phyloP scores from a whole-genome alignment of 805 yeast genomes.

The Yueomyces sinensis region DNA sequence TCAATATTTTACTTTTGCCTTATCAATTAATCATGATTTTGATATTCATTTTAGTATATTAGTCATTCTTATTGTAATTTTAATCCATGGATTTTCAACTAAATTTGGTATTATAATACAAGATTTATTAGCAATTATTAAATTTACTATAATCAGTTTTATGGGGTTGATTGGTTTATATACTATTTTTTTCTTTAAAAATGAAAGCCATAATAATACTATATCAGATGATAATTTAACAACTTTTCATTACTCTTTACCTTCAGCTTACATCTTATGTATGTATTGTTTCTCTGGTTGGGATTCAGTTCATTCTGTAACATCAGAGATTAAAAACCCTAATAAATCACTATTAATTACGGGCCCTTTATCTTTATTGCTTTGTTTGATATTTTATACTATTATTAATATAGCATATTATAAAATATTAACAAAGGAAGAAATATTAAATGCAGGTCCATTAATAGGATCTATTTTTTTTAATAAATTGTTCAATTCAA shows the following conservation, averaged over 20 bases:
- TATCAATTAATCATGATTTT: constrained; percentile 28
- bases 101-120: constrained; percentile 48
- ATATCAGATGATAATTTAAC: neutral
- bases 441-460: constrained; percentile 41
- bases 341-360: constrained; percentile 43
- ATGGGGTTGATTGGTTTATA: constrained; percentile 49
- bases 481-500: constrained; percentile 39
- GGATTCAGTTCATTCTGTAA: constrained; percentile 46
- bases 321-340: constrained; percentile 51
- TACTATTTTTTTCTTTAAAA: constrained; percentile 32
- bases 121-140: constrained; percentile 49
- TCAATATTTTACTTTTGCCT: constrained; percentile 37
- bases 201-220: neutral
- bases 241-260: constrained; percentile 1
- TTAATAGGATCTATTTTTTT: constrained; percentile 46
- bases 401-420: constrained; percentile 45
- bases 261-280: constrained; percentile 42
- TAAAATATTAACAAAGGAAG: constrained; percentile 39
- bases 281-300: constrained; percentile 52
- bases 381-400: constrained; percentile 36
- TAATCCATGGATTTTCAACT: constrained; percentile 46
- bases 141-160: constrained; percentile 38
- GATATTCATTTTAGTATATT: constrained; percentile 28
- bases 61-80: constrained; percentile 25
- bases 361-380: constrained; percentile 39